Base-by-base conservation (phyloP, 805 yeast species). In the Saccharomycopsis synnaedendra region DNA sequence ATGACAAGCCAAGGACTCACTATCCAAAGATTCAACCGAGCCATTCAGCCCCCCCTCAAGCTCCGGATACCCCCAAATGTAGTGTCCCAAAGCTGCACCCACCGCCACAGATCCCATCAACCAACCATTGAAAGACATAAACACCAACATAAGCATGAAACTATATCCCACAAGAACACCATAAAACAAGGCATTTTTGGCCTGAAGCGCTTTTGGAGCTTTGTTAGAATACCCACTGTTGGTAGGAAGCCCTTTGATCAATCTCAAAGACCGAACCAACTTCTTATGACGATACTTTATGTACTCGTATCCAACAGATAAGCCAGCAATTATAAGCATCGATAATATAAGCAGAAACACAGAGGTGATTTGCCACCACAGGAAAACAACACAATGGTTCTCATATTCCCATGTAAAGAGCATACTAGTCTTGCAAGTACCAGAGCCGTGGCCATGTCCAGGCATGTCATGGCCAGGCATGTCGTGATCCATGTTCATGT, bases 91-190 rank as follows among this genome's bases (percentile, higher is more conserved):
- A n/a, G 69, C 71, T 1, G 93, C 93, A 2, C 95, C 95, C 1
- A 71, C 54, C 1, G 76, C 78, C 6, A 83, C 84, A 3, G 90
- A 78, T 5, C 76, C 42, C 93, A 85, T 84, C 34, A 80, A 72
- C 89, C 89, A 85, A 8, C 90, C 85, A 59, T 85, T 85, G 61
- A 82, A 85, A 4, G 90, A 83, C 95, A 85, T 85, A 56, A 85
- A 85, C 0, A 86, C 75, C 55, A 85, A 72, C 95, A 85, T 85
- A 56, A 80, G 64, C 67, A 79, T 65, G 57, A 82, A 81, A 3
- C 87, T 79, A 57, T 78, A 82, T 1, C 80, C 79, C 4, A 82
- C 85, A 57, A 80, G 85, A 6, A 75, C 51, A 1, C 81, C 88
- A 58, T 83, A 83, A 36, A 72, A 55, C 10, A 32, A 27, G 5